Percentiles rank a stretch among this genome's conserved stretches.
phyloP scores from a whole-genome alignment of 352 stramenopile genomes.

The Globisporangium nodosum region DNA sequence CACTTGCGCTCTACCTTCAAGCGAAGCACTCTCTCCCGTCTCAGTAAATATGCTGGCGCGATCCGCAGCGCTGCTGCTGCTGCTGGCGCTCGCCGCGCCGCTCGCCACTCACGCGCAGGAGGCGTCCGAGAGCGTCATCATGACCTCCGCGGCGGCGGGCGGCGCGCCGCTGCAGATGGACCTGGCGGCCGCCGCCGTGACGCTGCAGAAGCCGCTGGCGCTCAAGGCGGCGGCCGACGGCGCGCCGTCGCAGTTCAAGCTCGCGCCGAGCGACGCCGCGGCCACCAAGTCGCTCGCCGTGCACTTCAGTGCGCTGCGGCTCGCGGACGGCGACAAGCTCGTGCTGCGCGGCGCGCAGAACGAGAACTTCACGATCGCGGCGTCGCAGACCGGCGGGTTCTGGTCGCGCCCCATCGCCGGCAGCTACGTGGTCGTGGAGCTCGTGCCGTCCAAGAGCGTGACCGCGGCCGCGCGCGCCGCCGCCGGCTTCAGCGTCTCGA shows the following conservation, averaged over 20 bases:
- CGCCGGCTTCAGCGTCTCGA: slow-evolving; percentile 8
- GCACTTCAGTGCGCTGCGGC: slow-evolving; percentile 13
- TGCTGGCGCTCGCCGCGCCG: slow-evolving; percentile 7
- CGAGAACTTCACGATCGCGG: slow-evolving; percentile 13
- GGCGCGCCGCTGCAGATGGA: slow-evolving; percentile 9
- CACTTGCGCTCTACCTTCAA: background rate
- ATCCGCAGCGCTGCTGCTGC: background rate
- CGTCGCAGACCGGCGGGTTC: slow-evolving; percentile 4
- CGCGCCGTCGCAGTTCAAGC: slow-evolving; percentile 6
- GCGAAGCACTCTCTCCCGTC: too few species aligned
- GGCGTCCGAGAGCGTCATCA: slow-evolving; percentile 10
- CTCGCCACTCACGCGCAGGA: slow-evolving; percentile 2
- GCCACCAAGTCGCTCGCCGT: slow-evolving; percentile 13
- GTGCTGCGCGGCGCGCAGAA: slow-evolving; percentile 16
- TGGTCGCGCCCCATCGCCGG: slow-evolving; percentile 15
- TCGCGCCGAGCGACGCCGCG: slow-evolving; percentile 2
- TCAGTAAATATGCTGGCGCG: background rate
- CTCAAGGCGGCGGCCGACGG: slow-evolving; percentile 7
- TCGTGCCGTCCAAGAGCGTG: slow-evolving; percentile 5
- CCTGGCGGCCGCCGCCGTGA: slow-evolving; percentile 7
- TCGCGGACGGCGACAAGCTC: slow-evolving; percentile 11
- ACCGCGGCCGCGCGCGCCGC: background rate
- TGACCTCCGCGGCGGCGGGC: background rate
- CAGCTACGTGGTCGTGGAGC: slow-evolving; percentile 12
- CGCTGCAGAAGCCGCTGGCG: slow-evolving; percentile 8